These are phyloP conservation scores for Paraleonurus japonicus DNA, from an alignment of 257 asterid species.

Conservation along the genomic window DNA sequence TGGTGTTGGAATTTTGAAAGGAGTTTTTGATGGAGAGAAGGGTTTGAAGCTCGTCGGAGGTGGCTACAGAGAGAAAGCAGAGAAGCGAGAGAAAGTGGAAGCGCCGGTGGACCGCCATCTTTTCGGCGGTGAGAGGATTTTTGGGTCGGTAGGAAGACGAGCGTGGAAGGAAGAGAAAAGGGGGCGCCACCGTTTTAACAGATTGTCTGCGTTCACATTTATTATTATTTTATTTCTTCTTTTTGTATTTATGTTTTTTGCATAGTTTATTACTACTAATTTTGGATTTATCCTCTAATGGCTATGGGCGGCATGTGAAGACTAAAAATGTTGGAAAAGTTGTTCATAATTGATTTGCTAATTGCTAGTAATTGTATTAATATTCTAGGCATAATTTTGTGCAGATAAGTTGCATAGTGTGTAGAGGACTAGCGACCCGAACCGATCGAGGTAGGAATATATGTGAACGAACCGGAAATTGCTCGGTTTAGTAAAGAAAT, in stretches of 20 bases:
- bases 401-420: too few species aligned
- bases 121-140: conserved; percentile 17
- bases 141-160: conserved; percentile 11
- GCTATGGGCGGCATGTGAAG: neutral
- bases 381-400: too few species aligned
- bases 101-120: conserved; percentile 40
- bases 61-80: conserved; percentile 37
- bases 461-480: too few species aligned
- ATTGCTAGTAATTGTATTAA: too few species aligned
- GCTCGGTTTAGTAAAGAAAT: too few species aligned
- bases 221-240: neutral
- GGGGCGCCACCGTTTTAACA: conserved; percentile 31
- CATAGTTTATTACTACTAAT: neutral
- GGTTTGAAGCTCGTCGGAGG: conserved; percentile 59
- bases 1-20: conserved; percentile 40
- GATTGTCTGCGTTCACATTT: conserved; percentile 15
- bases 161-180: conserved; percentile 29
- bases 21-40: conserved; percentile 57
- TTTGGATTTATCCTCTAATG: conserved; percentile 9
- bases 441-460: too few species aligned
- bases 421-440: too few species aligned
- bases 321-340: neutral
- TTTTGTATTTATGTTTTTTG: neutral
- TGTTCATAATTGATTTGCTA: neutral
- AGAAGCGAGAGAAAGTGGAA: conserved; percentile 33